phyloP scores from a whole-genome alignment of 106 monocot genomes.

The Platanthera zijinensis region DNA sequence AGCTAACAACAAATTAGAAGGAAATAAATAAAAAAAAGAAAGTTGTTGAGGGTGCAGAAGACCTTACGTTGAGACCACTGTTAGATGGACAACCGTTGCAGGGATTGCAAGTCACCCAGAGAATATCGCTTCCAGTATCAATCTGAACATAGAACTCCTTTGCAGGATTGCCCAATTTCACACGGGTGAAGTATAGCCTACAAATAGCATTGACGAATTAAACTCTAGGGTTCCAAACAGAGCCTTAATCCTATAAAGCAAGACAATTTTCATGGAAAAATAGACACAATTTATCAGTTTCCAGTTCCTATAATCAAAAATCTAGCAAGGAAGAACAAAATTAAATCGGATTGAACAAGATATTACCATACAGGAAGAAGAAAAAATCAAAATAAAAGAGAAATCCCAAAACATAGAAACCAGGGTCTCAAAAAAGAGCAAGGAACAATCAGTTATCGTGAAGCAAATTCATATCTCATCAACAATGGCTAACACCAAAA shows the following conservation, averaged over 20 bases:
- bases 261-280: neutral
- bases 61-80: constrained; percentile 76
- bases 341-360: neutral
- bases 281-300: neutral
- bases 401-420: neutral
- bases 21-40: neutral
- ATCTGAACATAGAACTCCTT: constrained; percentile 96
- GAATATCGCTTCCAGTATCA: constrained; percentile 94
- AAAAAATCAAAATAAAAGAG: neutral
- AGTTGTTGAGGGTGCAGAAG: neutral
- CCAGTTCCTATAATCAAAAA: neutral
- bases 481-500: neutral
- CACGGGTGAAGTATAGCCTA: constrained; percentile 77
- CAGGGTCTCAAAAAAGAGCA: neutral
- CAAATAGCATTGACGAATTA: neutral
- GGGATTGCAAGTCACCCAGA: constrained; percentile 84
- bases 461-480: neutral
- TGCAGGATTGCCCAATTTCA: constrained; percentile 78
- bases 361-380: neutral
- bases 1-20: neutral
- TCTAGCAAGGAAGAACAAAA: neutral
- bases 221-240: neutral
- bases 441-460: too few relatives aligned
- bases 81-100: constrained; percentile 68
- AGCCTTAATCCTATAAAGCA: neutral